Conservation (phyloP, 1,284 basidiomycete species). For the Pseudozyma sp. region DNA sequence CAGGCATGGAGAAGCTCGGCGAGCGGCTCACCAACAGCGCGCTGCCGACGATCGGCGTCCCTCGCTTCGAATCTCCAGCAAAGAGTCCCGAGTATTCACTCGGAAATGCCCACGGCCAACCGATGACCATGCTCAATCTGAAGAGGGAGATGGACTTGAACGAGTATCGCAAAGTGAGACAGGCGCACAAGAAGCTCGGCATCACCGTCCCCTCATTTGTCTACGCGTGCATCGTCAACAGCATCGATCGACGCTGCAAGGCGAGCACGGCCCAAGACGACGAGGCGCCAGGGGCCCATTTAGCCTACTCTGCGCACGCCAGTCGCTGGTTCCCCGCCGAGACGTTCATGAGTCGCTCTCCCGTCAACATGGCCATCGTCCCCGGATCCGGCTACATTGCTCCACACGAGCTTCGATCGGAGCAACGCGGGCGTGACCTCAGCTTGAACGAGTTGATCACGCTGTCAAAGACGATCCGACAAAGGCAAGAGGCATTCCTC, state of each 20-base stretch:
- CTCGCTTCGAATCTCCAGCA: conserved; percentile 16
- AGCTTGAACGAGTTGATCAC: conserved; percentile 19
- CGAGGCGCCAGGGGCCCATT: conserved; percentile 19
- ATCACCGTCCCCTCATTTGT: conserved; percentile 20
- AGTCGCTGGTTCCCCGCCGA: conserved; percentile 28
- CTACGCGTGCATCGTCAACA: conserved; percentile 38
- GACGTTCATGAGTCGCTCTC: conserved; percentile 17
- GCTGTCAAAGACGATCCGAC: conserved; percentile 24
- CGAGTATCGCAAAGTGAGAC: conserved; percentile 17
- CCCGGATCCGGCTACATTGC: conserved; percentile 21
- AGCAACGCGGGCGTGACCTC: conserved; percentile 13
- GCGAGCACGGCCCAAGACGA: conserved; percentile 4
- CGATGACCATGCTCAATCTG: conserved; percentile 33
- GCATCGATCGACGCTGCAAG: conserved; percentile 30
- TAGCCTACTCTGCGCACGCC: conserved; percentile 32
- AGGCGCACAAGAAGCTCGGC: conserved; percentile 23
- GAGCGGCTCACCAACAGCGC: conserved; percentile 17
- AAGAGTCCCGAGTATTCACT: conserved; percentile 6
- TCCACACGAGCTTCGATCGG: conserved; percentile 20
- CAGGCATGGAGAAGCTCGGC: conserved; percentile 18
- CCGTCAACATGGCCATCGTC: conserved; percentile 34
- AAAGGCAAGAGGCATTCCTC: conserved; percentile 25
- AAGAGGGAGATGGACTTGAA: conserved; percentile 2
- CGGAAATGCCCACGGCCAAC: conserved; percentile 8
- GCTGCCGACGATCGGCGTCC: conserved; percentile 26